phyloP scores from a whole-genome alignment of 495 filamentous ascomycete genomes.

The Cercophora newfieldiana region DNA sequence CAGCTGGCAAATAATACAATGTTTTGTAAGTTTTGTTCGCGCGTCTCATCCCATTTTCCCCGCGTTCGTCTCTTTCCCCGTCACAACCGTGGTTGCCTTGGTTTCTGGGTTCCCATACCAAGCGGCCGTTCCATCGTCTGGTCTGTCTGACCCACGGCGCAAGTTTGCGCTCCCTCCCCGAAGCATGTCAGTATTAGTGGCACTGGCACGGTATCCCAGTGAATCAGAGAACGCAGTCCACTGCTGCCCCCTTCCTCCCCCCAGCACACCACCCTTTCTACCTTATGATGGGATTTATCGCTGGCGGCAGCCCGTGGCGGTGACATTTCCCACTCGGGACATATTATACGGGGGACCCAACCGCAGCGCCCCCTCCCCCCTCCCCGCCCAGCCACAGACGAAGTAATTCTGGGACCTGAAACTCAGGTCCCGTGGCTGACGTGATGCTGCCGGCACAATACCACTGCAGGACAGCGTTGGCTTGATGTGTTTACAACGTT shows the following conservation, averaged over 20 bases:
- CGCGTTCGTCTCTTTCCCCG: background rate
- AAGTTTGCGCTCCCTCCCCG: background rate
- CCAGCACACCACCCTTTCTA: background rate
- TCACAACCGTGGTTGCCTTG: background rate
- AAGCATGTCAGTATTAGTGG: background rate
- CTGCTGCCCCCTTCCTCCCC: background rate
- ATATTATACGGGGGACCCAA: conserved; percentile 3
- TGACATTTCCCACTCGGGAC: background rate
- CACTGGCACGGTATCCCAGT: background rate
- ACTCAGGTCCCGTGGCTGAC: conserved; percentile 5
- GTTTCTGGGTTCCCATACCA: background rate
- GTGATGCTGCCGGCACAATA: background rate
- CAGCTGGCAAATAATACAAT: background rate
- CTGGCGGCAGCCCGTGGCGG: background rate
- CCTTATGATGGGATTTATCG: background rate
- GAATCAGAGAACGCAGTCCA: background rate
- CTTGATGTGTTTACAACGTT: background rate
- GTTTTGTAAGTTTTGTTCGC: background rate
- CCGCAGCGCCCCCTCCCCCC: background rate
- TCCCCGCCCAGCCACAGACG: background rate
- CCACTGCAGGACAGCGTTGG: background rate
- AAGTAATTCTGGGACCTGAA: background rate
- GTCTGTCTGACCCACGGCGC: background rate
- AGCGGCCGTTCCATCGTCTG: background rate
- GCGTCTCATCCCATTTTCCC: background rate